Conservation (phyloP, 495 filamentous ascomycete species). For the Trypethelium eluteriae region DNA sequence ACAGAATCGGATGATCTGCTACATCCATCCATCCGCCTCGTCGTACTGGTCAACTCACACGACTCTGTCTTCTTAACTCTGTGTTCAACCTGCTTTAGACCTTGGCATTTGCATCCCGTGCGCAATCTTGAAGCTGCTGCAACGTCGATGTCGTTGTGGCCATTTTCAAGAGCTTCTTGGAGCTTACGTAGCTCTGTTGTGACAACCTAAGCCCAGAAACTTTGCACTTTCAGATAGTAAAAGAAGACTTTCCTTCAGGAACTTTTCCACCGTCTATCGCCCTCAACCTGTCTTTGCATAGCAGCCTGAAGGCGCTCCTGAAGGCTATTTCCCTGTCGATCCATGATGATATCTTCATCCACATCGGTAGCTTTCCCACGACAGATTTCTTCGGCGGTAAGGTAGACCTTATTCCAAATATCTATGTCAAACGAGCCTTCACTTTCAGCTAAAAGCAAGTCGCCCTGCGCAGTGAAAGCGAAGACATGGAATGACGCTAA, state of each 20-base stretch:
- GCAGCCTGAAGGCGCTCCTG: not conserved
- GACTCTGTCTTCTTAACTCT: no score
- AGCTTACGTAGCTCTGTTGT: not conserved
- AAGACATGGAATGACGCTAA: conserved; percentile 67
- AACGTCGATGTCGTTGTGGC: no score
- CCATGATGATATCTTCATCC: conserved; percentile 18
- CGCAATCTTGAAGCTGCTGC: no score
- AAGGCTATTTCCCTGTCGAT: not conserved
- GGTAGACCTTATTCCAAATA: conserved; percentile 65
- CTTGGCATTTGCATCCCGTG: no score
- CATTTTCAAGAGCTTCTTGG: no score
- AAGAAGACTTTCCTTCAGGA: not conserved
- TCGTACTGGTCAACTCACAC: no score
- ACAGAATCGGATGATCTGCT: no score
- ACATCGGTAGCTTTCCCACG: conserved; percentile 14
- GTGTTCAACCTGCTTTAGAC: no score
- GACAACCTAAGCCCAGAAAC: not conserved
- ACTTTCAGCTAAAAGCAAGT: conserved; percentile 71
- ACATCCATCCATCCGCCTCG: no score
- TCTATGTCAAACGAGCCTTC: conserved; percentile 69
- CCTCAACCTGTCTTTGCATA: not conserved
- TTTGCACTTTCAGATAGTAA: not conserved
- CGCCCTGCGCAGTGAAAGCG: conserved; percentile 65
- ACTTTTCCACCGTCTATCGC: not conserved
- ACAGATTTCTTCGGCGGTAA: conserved; percentile 58